These are phyloP conservation scores for Pouteria campechiana DNA, from an alignment of 179 eudicot species.

Conservation along the genomic window DNA sequence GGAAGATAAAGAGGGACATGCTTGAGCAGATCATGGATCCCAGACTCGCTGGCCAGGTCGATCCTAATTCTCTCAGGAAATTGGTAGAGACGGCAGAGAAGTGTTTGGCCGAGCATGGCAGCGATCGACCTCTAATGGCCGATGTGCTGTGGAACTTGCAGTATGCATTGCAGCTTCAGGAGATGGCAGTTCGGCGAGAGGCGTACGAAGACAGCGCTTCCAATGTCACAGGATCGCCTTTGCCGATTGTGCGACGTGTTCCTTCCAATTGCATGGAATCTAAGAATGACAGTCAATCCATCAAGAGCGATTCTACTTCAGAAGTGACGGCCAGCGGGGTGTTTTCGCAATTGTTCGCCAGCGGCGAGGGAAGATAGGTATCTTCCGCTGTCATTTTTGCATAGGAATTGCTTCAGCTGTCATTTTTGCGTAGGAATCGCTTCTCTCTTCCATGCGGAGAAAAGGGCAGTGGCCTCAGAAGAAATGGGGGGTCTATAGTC, in stretches of 20 bases:
- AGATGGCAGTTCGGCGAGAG: constrained; percentile 22
- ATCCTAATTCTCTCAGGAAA: constrained; percentile 23
- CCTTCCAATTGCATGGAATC: constrained; percentile 6
- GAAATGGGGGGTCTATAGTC: no score
- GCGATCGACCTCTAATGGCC: constrained; percentile 44
- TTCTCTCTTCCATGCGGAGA: no score
- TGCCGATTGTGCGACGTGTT: constrained; percentile 16
- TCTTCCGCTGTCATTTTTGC: no score
- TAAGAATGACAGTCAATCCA: constrained; percentile 12
- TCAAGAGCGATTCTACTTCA: constrained; percentile 27
- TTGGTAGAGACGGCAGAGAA: constrained; percentile 38
- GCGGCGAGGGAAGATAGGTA: constrained; percentile 55
- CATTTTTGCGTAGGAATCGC: no score
- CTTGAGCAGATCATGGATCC: constrained; percentile 32
- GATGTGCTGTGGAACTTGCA: constrained; percentile 40
- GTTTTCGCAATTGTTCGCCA: constrained; percentile 61
- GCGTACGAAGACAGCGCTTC: constrained; percentile 10
- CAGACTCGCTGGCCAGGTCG: constrained; percentile 15
- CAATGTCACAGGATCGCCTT: constrained; percentile 11
- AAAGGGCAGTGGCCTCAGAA: no score
- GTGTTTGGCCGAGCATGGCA: constrained; percentile 34
- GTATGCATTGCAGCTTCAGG: constrained; percentile 28
- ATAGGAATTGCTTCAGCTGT: no score
- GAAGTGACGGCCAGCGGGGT: constrained; percentile 36
- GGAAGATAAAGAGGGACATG: constrained; percentile 18